These are phyloP conservation scores for Aspergillus nidulans DNA, from an alignment of 495 filamentous ascomycete species.

Conservation along the genomic window DNA sequence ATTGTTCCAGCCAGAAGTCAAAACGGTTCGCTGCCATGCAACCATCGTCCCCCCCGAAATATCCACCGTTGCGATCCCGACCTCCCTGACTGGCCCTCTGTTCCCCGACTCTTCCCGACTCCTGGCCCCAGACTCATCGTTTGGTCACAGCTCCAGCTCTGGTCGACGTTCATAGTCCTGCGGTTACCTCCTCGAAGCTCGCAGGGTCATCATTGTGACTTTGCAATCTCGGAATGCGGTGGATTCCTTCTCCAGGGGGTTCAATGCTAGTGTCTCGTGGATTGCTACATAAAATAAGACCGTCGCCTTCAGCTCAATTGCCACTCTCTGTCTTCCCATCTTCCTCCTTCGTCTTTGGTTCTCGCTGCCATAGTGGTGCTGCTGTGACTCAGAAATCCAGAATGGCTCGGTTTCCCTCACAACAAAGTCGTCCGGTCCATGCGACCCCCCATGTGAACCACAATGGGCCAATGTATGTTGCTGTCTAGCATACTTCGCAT, in stretches of 20 bases:
- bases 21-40: conserved; percentile 41
- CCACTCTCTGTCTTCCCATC: conserved; percentile 8
- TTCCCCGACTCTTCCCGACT: conserved; percentile 42
- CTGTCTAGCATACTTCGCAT: neutral
- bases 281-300: conserved; percentile 34
- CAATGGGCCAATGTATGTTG: conserved; percentile 33
- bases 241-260: conserved; percentile 32
- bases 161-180: conserved; percentile 28
- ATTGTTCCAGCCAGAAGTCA: conserved; percentile 17
- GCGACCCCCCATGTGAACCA: conserved; percentile 38
- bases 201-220: conserved; percentile 9
- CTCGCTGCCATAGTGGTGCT: conserved; percentile 16
- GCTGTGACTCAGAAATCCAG: conserved; percentile 27
- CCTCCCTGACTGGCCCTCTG: conserved; percentile 26
- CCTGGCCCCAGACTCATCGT: conserved; percentile 26
- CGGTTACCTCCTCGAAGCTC: conserved; percentile 23
- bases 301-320: conserved; percentile 21
- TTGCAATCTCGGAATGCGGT: conserved; percentile 35
- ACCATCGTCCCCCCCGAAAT: conserved; percentile 21
- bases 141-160: conserved; percentile 21
- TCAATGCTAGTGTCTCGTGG: conserved; percentile 26
- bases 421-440: conserved; percentile 40
- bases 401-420: conserved; percentile 42
- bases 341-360: conserved; percentile 1
- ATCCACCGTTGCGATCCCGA: conserved; percentile 30